Conservation (phyloP, 192 early-diverging fungal species). For the Coemansia guatemalensis region DNA sequence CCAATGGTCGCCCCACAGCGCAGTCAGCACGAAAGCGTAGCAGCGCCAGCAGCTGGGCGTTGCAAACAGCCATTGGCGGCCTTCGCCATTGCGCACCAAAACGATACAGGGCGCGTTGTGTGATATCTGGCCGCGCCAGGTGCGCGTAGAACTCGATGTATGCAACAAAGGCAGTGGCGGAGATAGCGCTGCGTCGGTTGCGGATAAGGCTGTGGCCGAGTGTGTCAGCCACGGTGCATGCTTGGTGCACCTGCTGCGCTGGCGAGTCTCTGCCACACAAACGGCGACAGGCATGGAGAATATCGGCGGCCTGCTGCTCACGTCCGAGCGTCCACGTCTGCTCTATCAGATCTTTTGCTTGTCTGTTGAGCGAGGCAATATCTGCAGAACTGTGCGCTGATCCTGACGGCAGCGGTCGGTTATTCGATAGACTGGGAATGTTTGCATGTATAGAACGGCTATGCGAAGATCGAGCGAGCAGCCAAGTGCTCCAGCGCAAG, state of each 20-base stretch:
- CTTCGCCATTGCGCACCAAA: constrained; percentile 20
- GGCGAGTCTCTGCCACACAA: background rate
- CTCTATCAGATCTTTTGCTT: background rate
- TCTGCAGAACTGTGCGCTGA: background rate
- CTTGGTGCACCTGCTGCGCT: constrained; percentile 2
- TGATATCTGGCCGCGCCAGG: constrained; percentile 42
- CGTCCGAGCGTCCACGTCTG: background rate
- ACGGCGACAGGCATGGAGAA: constrained; percentile 4
- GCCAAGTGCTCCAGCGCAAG: background rate
- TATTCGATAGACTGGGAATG: background rate
- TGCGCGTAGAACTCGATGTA: constrained; percentile 44
- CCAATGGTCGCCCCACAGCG: background rate
- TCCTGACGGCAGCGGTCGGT: no score
- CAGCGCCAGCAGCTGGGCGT: constrained; percentile 34
- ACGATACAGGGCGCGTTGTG: constrained; percentile 22
- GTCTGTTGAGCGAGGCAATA: constrained; percentile 2
- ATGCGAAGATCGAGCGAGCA: background rate
- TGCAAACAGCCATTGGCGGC: constrained; percentile 13
- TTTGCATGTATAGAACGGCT: background rate
- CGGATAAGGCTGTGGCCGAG: constrained; percentile 14
- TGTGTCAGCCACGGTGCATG: constrained; percentile 28
- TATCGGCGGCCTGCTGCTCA: constrained; percentile 3
- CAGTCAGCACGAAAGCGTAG: constrained; percentile 15
- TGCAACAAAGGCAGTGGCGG: background rate
- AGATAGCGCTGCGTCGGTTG: background rate